Evolutionary conservation across 805 yeast species (phyloP).

Genomic region (Ogataea nitratoaversa): DNA sequence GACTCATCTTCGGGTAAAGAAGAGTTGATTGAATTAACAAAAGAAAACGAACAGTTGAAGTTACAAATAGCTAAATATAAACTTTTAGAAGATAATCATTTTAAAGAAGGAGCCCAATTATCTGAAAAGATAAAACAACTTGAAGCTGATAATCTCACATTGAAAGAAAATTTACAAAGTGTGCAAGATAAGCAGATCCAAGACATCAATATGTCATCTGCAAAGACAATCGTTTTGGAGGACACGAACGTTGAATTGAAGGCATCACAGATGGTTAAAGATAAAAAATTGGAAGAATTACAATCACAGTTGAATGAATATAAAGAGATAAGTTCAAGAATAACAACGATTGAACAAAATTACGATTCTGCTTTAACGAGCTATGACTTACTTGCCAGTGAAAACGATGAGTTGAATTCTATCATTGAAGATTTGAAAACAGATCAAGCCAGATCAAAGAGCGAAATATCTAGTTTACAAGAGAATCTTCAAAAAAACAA

Average conservation of each 20-base stretch:
- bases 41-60: slow-evolving; percentile 13
- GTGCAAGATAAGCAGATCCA: no score
- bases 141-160: background rate
- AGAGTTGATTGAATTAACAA: slow-evolving; percentile 9
- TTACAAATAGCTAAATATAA: background rate
- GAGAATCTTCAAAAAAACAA: background rate
- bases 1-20: background rate
- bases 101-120: background rate
- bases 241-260: no score
- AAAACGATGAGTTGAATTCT: slow-evolving; percentile 4
- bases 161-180: no score
- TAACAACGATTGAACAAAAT: slow-evolving; percentile 7
- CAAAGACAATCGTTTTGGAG: no score
- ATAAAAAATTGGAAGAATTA: background rate
- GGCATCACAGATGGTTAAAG: no score
- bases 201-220: no score
- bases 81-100: background rate
- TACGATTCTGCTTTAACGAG: slow-evolving; percentile 8
- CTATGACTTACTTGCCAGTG: slow-evolving; percentile 4
- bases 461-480: background rate
- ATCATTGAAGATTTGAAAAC: background rate
- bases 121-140: background rate
- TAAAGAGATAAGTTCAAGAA: slow-evolving; percentile 3
- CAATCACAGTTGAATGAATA: slow-evolving; percentile 3
- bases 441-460: background rate